A percentile compares a stretch with the other conserved stretches of the same genome.
These are phyloP conservation scores for Saccharum officinarum DNA, from an alignment of 176 grass and related monocot species.

Conservation along the genomic window DNA sequence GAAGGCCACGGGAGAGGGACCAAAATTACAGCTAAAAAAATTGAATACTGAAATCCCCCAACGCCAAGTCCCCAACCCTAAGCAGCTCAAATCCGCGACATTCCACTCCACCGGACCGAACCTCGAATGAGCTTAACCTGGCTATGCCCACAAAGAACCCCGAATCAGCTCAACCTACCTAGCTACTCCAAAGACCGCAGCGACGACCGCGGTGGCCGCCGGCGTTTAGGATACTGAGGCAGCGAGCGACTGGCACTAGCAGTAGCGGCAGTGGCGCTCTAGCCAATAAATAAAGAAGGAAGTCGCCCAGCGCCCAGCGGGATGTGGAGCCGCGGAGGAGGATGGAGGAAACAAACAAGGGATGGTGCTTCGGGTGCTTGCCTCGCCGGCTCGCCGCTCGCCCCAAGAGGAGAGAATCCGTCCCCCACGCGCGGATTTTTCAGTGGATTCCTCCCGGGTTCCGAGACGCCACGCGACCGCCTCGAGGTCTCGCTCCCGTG, in stretches of 20 bases:
- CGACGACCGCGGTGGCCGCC: background rate
- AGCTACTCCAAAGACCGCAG: background rate
- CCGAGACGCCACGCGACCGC: constrained; percentile 37
- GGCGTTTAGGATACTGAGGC: background rate
- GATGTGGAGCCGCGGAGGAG: background rate
- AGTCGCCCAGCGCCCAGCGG: background rate
- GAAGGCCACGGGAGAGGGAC: background rate
- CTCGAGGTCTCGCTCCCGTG: constrained; percentile 23
- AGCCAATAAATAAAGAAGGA: constrained; percentile 6
- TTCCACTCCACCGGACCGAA: background rate
- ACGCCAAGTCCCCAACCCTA: background rate
- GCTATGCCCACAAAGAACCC: background rate
- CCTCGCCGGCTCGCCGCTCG: constrained; percentile 22
- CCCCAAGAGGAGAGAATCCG: background rate
- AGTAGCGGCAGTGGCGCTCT: background rate
- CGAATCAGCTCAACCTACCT: background rate
- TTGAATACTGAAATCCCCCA: background rate
- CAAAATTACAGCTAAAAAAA: background rate
- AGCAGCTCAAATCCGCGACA: background rate
- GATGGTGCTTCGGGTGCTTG: constrained; percentile 48
- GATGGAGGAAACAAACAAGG: background rate
- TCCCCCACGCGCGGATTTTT: constrained; percentile 41
- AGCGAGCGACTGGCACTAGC: background rate
- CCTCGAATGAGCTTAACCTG: background rate
- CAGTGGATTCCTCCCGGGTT: constrained; percentile 34